Evolutionary conservation across 1,284 basidiomycete species (phyloP).

Genomic region (Caloboletus inedulis): DNA sequence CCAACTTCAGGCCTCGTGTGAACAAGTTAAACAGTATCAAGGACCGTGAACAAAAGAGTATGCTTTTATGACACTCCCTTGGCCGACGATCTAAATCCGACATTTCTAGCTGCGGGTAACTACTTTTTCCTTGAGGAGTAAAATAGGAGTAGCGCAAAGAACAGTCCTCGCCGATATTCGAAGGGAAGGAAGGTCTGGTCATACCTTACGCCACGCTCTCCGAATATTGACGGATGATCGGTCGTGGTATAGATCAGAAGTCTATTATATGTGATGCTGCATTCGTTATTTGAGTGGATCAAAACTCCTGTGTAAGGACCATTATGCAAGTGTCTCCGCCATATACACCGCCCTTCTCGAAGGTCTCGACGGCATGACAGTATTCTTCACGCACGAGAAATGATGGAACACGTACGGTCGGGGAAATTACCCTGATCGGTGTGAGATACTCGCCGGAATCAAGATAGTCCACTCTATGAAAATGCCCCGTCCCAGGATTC

Average conservation of each 20-base stretch:
- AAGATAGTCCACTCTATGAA: neutral
- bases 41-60: slow-evolving; percentile 92
- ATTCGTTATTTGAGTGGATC: slow-evolving; percentile 14
- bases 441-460: neutral
- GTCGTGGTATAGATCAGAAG: slow-evolving; percentile 12
- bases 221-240: slow-evolving; percentile 12
- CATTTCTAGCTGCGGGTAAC: slow-evolving; percentile 62
- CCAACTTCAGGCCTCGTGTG: slow-evolving; percentile 89
- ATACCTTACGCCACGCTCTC: slow-evolving; percentile 3
- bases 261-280: slow-evolving; percentile 10
- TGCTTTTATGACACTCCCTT: slow-evolving; percentile 25
- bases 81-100: slow-evolving; percentile 9
- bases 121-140: slow-evolving; percentile 91
- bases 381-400: neutral
- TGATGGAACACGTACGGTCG: neutral
- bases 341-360: neutral
- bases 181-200: slow-evolving; percentile 16
- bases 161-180: neutral
- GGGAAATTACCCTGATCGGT: neutral
- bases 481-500: neutral
- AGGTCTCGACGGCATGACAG: neutral
- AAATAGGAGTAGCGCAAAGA: slow-evolving; percentile 6
- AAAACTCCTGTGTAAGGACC: slow-evolving; percentile 2
- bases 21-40: slow-evolving; percentile 94
- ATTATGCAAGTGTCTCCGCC: neutral